Evolutionary conservation across 164 flowering plant genomes (phyloP).

Genomic region (Macadamia tetraphylla): DNA sequence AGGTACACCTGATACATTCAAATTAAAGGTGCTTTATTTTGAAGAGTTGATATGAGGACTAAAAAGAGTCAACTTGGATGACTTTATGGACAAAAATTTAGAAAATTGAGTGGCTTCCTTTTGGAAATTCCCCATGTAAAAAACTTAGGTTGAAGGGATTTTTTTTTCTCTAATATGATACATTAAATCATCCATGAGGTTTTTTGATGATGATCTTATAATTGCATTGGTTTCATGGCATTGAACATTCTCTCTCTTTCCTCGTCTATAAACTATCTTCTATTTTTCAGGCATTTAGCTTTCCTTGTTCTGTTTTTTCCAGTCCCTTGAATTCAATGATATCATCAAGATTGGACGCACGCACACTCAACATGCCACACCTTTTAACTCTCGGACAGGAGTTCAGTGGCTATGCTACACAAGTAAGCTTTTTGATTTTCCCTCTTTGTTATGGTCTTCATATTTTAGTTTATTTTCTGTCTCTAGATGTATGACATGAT

Average conservation of each 20-base stretch:
- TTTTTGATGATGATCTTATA: slow-evolving; percentile 1
- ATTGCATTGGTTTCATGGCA: not conserved
- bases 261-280: not conserved
- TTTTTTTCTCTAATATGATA: too few relatives aligned
- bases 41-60: too few relatives aligned
- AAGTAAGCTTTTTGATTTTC: slow-evolving; percentile 38
- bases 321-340: slow-evolving; percentile 86
- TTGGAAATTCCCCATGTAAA: too few relatives aligned
- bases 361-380: slow-evolving; percentile 99
- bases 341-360: slow-evolving; percentile 97
- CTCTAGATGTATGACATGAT: not conserved
- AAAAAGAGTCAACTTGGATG: too few relatives aligned
- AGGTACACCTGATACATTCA: too few relatives aligned
- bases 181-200: not conserved
- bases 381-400: slow-evolving; percentile 97
- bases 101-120: too few relatives aligned
- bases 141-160: too few relatives aligned
- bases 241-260: slow-evolving; percentile 1
- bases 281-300: slow-evolving; percentile 3
- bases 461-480: not conserved
- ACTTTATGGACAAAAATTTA: too few relatives aligned
- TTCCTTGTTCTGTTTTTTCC: slow-evolving; percentile 10
- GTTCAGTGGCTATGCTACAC: slow-evolving; percentile 94
- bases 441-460: too few relatives aligned
- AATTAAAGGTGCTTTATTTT: too few relatives aligned